These are phyloP conservation scores for Aspergillus fumigatiaffinis DNA, from an alignment of 2,329 filamentous ascomycete genomes.

Conservation along the genomic window DNA sequence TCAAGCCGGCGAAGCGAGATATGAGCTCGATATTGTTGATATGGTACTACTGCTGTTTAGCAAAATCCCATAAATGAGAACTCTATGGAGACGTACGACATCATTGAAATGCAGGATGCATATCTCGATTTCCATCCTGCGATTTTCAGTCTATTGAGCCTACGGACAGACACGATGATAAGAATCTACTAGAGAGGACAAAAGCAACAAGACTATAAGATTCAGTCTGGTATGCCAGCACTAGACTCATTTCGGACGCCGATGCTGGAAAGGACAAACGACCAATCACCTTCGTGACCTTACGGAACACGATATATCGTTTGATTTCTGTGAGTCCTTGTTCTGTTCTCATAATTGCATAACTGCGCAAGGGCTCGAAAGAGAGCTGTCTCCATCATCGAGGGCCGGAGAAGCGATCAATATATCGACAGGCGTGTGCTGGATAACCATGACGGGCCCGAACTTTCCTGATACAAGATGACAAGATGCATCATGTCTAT, in stretches of 20 bases:
- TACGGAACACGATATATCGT: no score
- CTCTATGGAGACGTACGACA: background rate
- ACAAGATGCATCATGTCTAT: background rate
- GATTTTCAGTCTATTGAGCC: background rate
- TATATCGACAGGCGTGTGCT: no score
- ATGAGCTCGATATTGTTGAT: background rate
- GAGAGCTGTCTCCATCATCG: background rate
- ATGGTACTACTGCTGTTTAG: background rate
- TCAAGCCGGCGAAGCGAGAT: background rate
- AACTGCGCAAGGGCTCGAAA: background rate
- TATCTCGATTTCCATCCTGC: background rate
- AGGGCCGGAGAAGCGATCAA: background rate
- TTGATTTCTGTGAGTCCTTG: no score
- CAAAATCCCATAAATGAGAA: background rate
- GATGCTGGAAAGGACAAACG: background rate
- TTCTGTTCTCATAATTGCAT: no score
- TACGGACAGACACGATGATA: background rate
- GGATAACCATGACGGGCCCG: background rate
- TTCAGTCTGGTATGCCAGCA: background rate
- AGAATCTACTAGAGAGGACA: background rate
- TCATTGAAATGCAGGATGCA: background rate
- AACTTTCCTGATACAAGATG: background rate
- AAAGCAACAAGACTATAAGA: background rate
- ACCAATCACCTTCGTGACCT: background rate
- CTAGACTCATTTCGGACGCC: background rate